These are phyloP conservation scores for Apostasia ramifera DNA, from an alignment of 106 monocot genomes.

Conservation along the genomic window DNA sequence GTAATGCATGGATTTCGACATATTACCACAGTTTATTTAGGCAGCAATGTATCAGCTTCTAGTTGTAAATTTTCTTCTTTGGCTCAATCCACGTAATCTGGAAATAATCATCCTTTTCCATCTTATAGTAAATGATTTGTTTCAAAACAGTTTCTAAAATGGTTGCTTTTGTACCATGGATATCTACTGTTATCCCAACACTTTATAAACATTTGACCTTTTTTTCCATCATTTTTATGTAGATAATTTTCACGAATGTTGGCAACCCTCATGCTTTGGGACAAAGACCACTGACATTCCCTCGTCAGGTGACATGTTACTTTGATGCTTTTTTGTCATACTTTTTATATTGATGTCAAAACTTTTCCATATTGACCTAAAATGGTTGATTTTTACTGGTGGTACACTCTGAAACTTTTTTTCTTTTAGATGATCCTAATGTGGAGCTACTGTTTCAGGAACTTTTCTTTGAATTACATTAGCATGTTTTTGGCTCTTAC, in stretches of 20 bases:
- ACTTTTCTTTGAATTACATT: too few relatives aligned
- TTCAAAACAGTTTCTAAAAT: too few relatives aligned
- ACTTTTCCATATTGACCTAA: neutral
- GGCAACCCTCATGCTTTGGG: slow-evolving; percentile 98
- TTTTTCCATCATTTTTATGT: slow-evolving; percentile 12
- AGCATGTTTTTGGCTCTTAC: neutral
- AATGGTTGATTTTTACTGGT: slow-evolving; percentile 39
- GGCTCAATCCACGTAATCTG: too few relatives aligned
- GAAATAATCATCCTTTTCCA: too few relatives aligned
- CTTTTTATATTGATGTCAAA: neutral
- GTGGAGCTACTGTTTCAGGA: slow-evolving; percentile 72
- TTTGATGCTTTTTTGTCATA: neutral
- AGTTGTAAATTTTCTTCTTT: too few relatives aligned
- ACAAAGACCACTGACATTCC: slow-evolving; percentile 93
- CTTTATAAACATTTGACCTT: neutral
- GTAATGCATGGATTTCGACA: too few relatives aligned
- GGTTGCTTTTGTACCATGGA: too few relatives aligned
- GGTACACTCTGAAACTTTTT: slow-evolving; percentile 91
- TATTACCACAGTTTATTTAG: too few relatives aligned
- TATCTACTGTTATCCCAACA: too few relatives aligned
- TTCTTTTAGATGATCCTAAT: slow-evolving; percentile 92
- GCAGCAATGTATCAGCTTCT: too few relatives aligned
- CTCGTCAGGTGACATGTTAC: slow-evolving; percentile 67
- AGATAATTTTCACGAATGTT: slow-evolving; percentile 99
- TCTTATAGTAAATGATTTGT: too few relatives aligned